Evolutionary conservation across 305 asterid genomes (phyloP).

Genomic region (Plantago coronopus): DNA sequence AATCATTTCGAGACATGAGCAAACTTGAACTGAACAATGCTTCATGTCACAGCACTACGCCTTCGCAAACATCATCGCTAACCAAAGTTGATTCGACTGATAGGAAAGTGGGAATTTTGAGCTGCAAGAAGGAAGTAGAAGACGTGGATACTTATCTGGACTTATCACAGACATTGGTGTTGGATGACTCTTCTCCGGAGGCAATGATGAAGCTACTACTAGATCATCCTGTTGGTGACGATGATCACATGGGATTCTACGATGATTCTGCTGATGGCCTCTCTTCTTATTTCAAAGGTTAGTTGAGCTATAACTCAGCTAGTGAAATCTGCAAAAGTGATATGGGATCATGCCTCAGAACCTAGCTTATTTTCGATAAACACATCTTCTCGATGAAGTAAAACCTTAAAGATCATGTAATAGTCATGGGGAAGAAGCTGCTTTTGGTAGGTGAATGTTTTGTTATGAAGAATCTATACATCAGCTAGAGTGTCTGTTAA

Average conservation of each 20-base stretch:
- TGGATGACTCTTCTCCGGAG: slow-evolving; percentile 42
- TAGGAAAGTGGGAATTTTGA: slow-evolving; percentile 18
- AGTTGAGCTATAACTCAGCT: slow-evolving; percentile 9
- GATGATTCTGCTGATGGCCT: slow-evolving; percentile 28
- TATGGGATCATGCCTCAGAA: slow-evolving; percentile 14
- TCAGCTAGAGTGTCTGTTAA: no score
- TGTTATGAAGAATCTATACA: no score
- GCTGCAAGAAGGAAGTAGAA: slow-evolving; percentile 34
- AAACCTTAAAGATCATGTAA: no score
- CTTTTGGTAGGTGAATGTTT: no score
- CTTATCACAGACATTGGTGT: slow-evolving; percentile 29
- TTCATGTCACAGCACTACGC: slow-evolving; percentile 32
- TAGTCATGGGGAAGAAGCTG: no score
- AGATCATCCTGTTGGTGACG: slow-evolving; percentile 39
- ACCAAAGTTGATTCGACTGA: slow-evolving; percentile 37
- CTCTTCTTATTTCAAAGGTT: slow-evolving; percentile 34
- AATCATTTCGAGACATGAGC: slow-evolving; percentile 39
- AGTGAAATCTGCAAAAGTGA: slow-evolving; percentile 3
- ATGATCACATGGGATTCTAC: slow-evolving; percentile 34
- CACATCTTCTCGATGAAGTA: no score
- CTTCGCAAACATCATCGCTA: slow-evolving; percentile 41
- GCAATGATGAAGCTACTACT: slow-evolving; percentile 35
- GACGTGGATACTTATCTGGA: slow-evolving; percentile 27
- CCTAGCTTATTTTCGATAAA: slow-evolving; percentile 27
- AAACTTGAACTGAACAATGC: slow-evolving; percentile 24